phyloP scores from a whole-genome alignment of 345 rosid species.

The Draba incana region DNA sequence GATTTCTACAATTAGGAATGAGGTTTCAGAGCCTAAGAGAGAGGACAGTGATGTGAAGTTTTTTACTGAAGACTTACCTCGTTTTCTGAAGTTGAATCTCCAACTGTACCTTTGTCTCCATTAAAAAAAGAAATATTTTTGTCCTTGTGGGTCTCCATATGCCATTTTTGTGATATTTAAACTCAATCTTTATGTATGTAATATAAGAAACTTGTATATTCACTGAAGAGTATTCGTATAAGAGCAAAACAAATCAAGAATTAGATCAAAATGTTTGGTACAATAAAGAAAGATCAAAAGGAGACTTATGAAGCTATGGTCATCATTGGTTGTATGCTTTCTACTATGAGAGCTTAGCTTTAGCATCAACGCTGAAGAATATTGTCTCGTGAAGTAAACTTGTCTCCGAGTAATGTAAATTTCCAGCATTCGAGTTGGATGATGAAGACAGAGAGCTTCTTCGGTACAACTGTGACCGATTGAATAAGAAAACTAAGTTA shows the following conservation, averaged over 20 bases:
- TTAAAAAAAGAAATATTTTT: not conserved
- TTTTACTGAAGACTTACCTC: not conserved
- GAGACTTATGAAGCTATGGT: not conserved
- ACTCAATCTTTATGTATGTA: too few relatives aligned
- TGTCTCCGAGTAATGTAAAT: conserved; percentile 75
- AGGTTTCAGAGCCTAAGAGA: not conserved
- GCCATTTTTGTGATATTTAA: too few relatives aligned
- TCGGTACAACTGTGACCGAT: conserved; percentile 74
- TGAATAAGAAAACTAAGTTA: not conserved
- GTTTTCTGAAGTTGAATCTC: conserved; percentile 22
- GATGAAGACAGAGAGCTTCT: conserved; percentile 68
- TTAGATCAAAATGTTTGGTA: conserved; percentile 8
- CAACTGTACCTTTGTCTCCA: conserved; percentile 16
- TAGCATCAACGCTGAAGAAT: conserved; percentile 40
- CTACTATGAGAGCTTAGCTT: not conserved
- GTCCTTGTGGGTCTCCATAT: not conserved
- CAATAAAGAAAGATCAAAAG: not conserved
- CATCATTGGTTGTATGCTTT: conserved; percentile 19
- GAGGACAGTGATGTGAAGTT: conserved; percentile 12
- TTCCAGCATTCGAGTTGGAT: conserved; percentile 84
- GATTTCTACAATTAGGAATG: conserved; percentile 29
- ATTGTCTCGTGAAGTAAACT: conserved; percentile 64
- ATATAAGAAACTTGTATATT: not conserved
- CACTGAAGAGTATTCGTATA: not conserved
- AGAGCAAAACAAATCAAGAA: not conserved